These are phyloP conservation scores for Pugionium dolabratum DNA, from an alignment of 345 rosid genomes.

Conservation along the genomic window DNA sequence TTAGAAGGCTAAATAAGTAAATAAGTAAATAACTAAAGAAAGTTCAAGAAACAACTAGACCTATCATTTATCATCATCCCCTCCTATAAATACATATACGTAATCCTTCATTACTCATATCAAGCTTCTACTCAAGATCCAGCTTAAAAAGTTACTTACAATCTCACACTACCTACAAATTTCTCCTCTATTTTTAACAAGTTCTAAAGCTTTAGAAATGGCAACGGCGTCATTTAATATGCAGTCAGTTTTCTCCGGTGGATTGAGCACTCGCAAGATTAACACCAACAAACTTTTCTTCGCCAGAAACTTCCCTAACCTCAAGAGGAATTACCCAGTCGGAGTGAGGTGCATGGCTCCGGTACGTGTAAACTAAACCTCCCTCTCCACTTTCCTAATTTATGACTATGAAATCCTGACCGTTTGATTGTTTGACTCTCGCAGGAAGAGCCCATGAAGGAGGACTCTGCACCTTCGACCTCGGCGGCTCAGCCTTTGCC, in stretches of 20 bases:
- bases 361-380: slow-evolving; percentile 30
- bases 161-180: neutral
- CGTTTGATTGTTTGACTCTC: slow-evolving; percentile 4
- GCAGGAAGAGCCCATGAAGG: slow-evolving; percentile 30
- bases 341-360: slow-evolving; percentile 50
- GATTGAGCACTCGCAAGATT: slow-evolving; percentile 29
- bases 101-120: slow-evolving; percentile 2
- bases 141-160: neutral
- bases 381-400: neutral
- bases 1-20: slow-evolving; percentile 24
- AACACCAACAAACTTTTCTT: slow-evolving; percentile 31
- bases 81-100: slow-evolving; percentile 34
- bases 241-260: slow-evolving; percentile 49
- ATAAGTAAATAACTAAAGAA: slow-evolving; percentile 23
- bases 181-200: neutral
- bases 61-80: slow-evolving; percentile 15
- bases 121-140: slow-evolving; percentile 15
- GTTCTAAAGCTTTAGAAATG: slow-evolving; percentile 35
- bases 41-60: slow-evolving; percentile 30
- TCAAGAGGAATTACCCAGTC: slow-evolving; percentile 33
- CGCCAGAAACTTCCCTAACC: slow-evolving; percentile 26
- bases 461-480: slow-evolving; percentile 36
- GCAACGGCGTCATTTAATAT: slow-evolving; percentile 42
- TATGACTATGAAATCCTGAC: neutral
- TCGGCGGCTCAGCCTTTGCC: slow-evolving; percentile 37